Percentiles rank a stretch among this genome's conserved stretches.
phyloP scores from a whole-genome alignment of 2,329 filamentous ascomycete genomes.

The Ophiostoma triangulosporum region DNA sequence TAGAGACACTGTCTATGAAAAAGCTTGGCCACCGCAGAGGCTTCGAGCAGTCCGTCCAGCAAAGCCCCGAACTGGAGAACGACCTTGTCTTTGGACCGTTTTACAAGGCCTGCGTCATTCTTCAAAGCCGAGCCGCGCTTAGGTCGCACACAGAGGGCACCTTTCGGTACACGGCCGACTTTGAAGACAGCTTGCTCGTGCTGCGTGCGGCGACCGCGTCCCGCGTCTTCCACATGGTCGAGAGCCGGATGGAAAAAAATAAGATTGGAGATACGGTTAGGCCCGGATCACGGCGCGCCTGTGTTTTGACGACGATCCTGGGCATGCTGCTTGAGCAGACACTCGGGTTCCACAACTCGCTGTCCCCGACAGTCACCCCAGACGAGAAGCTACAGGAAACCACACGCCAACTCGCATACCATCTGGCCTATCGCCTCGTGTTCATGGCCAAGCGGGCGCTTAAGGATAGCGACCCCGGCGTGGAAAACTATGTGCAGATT shows the following conservation, averaged over 20 bases:
- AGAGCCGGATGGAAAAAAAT: constrained; percentile 8
- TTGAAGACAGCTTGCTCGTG: background rate
- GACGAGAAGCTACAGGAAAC: background rate
- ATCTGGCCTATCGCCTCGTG: constrained; percentile 5
- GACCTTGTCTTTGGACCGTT: background rate
- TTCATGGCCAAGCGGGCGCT: constrained; percentile 1
- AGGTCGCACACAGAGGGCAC: background rate
- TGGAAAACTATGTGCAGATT: background rate
- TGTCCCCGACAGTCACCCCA: background rate
- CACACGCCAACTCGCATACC: background rate
- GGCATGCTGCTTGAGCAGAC: constrained; percentile 7
- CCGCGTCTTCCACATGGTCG: background rate
- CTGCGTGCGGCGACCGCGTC: background rate
- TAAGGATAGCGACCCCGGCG: background rate
- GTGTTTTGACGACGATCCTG: constrained; percentile 1
- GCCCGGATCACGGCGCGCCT: background rate
- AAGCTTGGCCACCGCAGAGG: background rate
- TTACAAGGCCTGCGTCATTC: constrained; percentile 4
- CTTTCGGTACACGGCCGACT: background rate
- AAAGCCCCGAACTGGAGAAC: background rate
- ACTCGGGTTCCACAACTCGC: background rate
- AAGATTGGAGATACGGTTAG: background rate
- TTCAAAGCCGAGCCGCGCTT: background rate
- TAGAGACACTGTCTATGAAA: background rate
- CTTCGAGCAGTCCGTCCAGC: background rate